phyloP scores from a whole-genome alignment of 495 filamentous ascomycete genomes.

The Aeminium ludgeri region DNA sequence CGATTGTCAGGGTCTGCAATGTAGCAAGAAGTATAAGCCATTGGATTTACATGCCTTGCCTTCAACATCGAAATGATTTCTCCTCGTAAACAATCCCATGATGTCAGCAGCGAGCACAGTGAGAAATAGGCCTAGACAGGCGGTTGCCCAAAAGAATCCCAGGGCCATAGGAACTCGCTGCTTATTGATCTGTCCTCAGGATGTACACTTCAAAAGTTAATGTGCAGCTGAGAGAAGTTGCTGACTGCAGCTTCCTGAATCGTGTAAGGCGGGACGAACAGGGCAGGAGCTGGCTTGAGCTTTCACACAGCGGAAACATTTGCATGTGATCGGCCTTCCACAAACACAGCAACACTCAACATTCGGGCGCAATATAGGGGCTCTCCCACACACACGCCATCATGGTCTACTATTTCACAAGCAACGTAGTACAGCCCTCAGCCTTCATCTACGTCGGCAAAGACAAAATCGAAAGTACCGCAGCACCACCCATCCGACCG shows the following conservation, averaged over 20 bases:
- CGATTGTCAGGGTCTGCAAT: neutral
- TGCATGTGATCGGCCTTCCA: no score
- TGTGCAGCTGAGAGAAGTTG: no score
- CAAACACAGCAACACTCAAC: no score
- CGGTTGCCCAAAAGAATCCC: constrained; percentile 23
- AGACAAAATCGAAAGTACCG: constrained; percentile 91
- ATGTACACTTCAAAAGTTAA: no score
- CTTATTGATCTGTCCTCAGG: no score
- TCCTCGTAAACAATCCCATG: constrained; percentile 49
- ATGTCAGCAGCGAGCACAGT: constrained; percentile 25
- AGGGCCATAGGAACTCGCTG: no score
- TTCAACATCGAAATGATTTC: constrained; percentile 67
- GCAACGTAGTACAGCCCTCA: constrained; percentile 53
- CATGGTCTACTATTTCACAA: constrained; percentile 97
- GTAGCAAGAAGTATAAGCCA: neutral
- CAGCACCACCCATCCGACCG: constrained; percentile 14
- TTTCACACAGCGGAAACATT: no score
- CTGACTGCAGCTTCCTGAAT: no score
- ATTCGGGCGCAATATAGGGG: no score
- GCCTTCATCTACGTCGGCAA: constrained; percentile 93
- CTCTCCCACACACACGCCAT: neutral
- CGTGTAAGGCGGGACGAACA: no score
- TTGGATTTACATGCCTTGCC: constrained; percentile 40
- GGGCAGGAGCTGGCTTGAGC: no score
- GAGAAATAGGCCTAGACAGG: constrained; percentile 32